These are phyloP conservation scores for Camellia sinensis DNA, from an alignment of 148 eudicot species.

Conservation along the genomic window DNA sequence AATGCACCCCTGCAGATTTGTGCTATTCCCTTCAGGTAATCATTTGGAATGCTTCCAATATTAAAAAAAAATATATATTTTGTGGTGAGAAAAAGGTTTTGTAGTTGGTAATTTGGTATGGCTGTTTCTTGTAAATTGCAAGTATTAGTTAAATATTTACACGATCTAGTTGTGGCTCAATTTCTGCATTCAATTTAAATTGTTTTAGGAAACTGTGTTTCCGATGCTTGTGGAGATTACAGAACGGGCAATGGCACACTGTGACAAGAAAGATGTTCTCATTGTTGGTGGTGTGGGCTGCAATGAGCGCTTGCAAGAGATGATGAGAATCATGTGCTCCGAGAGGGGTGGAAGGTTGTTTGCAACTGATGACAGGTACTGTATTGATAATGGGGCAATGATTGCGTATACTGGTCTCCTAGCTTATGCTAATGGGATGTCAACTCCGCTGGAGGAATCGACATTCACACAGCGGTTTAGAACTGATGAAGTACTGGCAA, in stretches of 20 bases:
- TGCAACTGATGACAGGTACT: slow-evolving; percentile 82
- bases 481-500: slow-evolving; percentile 83
- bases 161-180: not conserved
- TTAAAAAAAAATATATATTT: not conserved
- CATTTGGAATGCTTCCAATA: not conserved
- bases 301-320: slow-evolving; percentile 84
- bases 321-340: slow-evolving; percentile 85
- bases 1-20: slow-evolving; percentile 95
- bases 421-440: slow-evolving; percentile 56
- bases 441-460: slow-evolving; percentile 75
- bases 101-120: not conserved
- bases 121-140: not conserved
- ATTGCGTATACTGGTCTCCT: slow-evolving; percentile 89
- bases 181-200: not conserved
- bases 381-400: slow-evolving; percentile 92
- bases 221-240: slow-evolving; percentile 99
- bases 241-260: slow-evolving; percentile 97
- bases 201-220: slow-evolving; percentile 75
- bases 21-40: slow-evolving; percentile 93
- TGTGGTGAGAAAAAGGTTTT: not conserved
- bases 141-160: not conserved
- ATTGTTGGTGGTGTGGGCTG: slow-evolving; percentile 98
- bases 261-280: slow-evolving; percentile 86
- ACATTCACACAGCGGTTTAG: slow-evolving; percentile 84
- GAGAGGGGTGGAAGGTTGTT: slow-evolving; percentile 77